Evolutionary conservation across 2,329 filamentous ascomycete genomes (phyloP), one percentile per base, ranked within the genome.

Genomic region (Cercospora nicotianae): DNA sequence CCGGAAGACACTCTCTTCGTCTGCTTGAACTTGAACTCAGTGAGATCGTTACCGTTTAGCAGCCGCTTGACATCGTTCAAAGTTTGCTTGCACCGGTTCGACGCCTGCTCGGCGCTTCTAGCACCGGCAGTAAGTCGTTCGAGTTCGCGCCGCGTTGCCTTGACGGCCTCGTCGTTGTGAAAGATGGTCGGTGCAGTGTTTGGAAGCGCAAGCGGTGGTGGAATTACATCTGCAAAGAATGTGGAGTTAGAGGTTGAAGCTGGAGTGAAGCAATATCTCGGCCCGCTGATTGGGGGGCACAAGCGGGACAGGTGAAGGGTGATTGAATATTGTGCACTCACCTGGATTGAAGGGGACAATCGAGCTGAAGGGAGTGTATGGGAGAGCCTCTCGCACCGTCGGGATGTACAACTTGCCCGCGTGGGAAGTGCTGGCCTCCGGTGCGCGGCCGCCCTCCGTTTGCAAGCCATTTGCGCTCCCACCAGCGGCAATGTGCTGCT

Each of bases 341-440:
- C 92, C 89, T 72, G 91, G 87, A 78, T 91, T 87, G 79, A 94
- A 92, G 2, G 92, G 91, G 63, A 92, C 85, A 60, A 94, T 90
- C 3, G 91, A 93, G 60, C 90, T 91, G 77, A 94, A 90, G 26
- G 92, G 92, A 62, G 91, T 92, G 80, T 89, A 94, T n/a, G 91
- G 90, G 57, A 95, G 83, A 31, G 91, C 91, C 76, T 95, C 91
- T 66, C 90, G 86, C 12, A 95, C 86, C 3, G 82, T 84, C 10
- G 83, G 81, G 48, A 83, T 66, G 30, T 72, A 74, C 36, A 73
- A 62, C 51, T 63, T 64, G 59, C 66, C 36, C 58, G 33, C 12
- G 5, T 66, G 66, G 67, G 70, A 58, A 23, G 30, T 60, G 36
- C 36, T 42, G 45, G 58, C 16, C 16, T 59, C 60, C 65, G 65